Percentiles rank a stretch among this genome's conserved stretches.
phyloP scores from a whole-genome alignment of 345 rosid species.

The Eucalyptus virginea region DNA sequence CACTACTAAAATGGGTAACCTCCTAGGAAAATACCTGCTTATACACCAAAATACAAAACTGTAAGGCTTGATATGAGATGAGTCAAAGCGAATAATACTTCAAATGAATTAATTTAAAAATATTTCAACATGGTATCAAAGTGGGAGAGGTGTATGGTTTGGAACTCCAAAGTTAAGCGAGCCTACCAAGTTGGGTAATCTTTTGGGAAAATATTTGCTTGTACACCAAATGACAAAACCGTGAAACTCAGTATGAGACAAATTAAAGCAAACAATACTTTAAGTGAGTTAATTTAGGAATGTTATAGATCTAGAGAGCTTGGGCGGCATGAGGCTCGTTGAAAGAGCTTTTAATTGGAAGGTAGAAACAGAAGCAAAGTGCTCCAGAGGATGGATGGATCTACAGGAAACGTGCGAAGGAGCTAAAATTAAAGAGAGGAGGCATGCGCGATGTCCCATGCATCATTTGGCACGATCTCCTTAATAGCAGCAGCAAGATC shows the following conservation, averaged over 20 bases:
- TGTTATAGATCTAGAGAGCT: neutral
- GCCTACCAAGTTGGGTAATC: accelerated
- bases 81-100: no score
- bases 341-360: neutral
- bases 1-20: no score
- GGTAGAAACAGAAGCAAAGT: neutral
- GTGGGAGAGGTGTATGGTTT: no score
- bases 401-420: neutral
- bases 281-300: no score
- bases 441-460: neutral
- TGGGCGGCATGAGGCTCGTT: neutral
- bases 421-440: neutral
- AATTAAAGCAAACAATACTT: no score
- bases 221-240: no score
- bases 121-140: no score
- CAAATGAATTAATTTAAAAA: no score
- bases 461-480: neutral
- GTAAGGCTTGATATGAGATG: no score
- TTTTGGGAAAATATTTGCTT: no score
- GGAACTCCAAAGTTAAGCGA: no score
- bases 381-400: neutral
- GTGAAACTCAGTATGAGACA: no score
- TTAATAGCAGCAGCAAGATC: neutral
- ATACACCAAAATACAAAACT: accelerated
- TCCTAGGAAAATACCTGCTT: accelerated